These are phyloP conservation scores for Gentiana macrophylla DNA, from an alignment of 257 asterid species.

Conservation along the genomic window DNA sequence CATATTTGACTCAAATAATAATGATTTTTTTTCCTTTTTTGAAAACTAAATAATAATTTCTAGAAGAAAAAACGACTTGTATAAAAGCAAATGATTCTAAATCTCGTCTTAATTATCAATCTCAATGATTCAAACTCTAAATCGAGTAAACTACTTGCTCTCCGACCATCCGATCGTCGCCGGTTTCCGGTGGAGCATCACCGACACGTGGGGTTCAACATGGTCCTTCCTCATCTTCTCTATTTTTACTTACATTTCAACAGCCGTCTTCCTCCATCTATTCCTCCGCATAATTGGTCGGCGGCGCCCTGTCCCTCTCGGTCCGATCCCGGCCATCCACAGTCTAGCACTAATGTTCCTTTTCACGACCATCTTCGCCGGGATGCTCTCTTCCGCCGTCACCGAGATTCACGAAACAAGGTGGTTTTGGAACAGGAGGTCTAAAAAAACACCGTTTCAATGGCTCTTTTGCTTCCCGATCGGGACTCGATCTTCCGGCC, in stretches of 20 bases:
- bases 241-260: slow-evolving; percentile 35
- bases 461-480: slow-evolving; percentile 87
- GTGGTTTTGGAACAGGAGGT: slow-evolving; percentile 62
- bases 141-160: slow-evolving; percentile 24
- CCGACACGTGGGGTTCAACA: slow-evolving; percentile 48
- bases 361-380: slow-evolving; percentile 42
- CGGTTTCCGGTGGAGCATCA: slow-evolving; percentile 67
- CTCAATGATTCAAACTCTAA: neutral
- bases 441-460: slow-evolving; percentile 48
- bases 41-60: too few relatives aligned
- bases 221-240: slow-evolving; percentile 65
- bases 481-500: slow-evolving; percentile 76
- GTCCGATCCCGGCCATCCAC: slow-evolving; percentile 60
- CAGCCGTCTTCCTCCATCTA: slow-evolving; percentile 41
- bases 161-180: slow-evolving; percentile 51
- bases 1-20: too few relatives aligned
- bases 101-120: too few relatives aligned
- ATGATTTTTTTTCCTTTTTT: too few relatives aligned
- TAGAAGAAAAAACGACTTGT: too few relatives aligned
- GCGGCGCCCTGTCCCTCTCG: slow-evolving; percentile 39
- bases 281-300: slow-evolving; percentile 48
- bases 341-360: slow-evolving; percentile 41
- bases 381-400: slow-evolving; percentile 47
- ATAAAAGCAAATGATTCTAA: too few relatives aligned
- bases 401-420: slow-evolving; percentile 72